Percentiles rank a stretch among this genome's conserved stretches.
Conservation (phyloP, 23 red algal genomes). For the Cyanidium caldarium region DNA sequence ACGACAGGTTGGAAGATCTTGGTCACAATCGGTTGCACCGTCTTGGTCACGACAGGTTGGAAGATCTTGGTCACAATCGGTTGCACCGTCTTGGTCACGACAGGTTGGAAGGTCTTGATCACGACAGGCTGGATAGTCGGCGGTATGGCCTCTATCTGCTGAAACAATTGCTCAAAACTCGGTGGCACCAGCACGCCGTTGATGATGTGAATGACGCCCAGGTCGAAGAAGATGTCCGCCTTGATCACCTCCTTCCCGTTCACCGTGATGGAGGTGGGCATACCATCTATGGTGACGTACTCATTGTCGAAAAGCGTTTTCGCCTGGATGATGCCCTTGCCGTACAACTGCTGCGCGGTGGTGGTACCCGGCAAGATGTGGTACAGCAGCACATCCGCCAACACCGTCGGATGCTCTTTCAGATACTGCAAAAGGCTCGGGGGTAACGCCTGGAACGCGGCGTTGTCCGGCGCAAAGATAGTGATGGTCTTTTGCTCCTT, state of each 20-base stretch:
- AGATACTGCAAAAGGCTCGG: neutral
- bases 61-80: too few relatives aligned
- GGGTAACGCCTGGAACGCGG: neutral
- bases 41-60: too few relatives aligned
- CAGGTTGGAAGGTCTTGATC: too few relatives aligned
- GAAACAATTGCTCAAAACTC: too few relatives aligned
- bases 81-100: too few relatives aligned
- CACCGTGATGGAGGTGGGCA: neutral
- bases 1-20: too few relatives aligned
- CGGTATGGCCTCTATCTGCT: too few relatives aligned
- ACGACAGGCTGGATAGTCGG: too few relatives aligned
- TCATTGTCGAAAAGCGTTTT: conserved; percentile 5
- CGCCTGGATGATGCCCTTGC: neutral
- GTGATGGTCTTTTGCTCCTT: neutral
- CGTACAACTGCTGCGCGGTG: neutral
- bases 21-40: too few relatives aligned
- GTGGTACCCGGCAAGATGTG: neutral
- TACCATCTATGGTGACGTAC: neutral
- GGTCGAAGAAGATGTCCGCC: conserved; percentile 3
- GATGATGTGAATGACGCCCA: conserved; percentile 3
- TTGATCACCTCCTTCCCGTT: neutral
- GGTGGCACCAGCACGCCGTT: neutral
- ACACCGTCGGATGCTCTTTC: neutral
- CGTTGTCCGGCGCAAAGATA: neutral
- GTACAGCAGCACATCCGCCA: neutral